phyloP scores from a whole-genome alignment of 148 eudicot species.

The Rhododendron ferrugineum region DNA sequence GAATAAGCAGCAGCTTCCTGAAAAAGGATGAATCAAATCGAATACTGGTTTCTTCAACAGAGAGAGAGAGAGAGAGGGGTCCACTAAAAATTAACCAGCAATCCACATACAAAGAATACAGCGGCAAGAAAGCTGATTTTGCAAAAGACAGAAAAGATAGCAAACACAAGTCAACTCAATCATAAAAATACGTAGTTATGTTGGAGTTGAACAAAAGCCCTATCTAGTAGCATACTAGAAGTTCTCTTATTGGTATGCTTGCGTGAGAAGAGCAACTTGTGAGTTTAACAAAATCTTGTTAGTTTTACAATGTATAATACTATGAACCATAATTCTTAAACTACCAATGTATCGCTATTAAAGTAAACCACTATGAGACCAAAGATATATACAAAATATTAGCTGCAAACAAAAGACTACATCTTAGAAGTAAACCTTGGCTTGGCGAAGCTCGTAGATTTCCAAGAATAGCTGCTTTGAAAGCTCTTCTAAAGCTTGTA shows the following conservation, averaged over 20 bases:
- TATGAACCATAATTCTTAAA: background rate
- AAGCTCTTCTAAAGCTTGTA: conserved; percentile 91
- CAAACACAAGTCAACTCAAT: background rate
- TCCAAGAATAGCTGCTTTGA: conserved; percentile 92
- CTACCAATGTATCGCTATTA: background rate
- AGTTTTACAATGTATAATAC: background rate
- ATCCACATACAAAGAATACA: background rate
- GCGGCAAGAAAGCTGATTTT: conserved; percentile 6
- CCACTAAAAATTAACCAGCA: background rate
- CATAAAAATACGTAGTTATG: background rate
- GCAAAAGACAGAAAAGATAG: background rate
- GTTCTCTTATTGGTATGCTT: background rate
- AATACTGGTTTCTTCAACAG: background rate
- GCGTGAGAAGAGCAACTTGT: background rate
- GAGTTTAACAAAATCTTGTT: background rate
- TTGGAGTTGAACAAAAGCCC: background rate
- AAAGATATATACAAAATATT: background rate
- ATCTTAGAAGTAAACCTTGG: conserved; percentile 54
- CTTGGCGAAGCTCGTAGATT: conserved; percentile 97
- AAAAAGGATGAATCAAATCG: conserved; percentile 14
- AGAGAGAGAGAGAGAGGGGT: background rate
- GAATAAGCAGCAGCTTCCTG: conserved; percentile 99
- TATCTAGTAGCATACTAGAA: background rate
- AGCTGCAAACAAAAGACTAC: conserved; percentile 6
- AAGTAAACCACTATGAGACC: background rate